Base-by-base conservation (phyloP, 306 rosid genomes). In the Dalbergia cultrata region DNA sequence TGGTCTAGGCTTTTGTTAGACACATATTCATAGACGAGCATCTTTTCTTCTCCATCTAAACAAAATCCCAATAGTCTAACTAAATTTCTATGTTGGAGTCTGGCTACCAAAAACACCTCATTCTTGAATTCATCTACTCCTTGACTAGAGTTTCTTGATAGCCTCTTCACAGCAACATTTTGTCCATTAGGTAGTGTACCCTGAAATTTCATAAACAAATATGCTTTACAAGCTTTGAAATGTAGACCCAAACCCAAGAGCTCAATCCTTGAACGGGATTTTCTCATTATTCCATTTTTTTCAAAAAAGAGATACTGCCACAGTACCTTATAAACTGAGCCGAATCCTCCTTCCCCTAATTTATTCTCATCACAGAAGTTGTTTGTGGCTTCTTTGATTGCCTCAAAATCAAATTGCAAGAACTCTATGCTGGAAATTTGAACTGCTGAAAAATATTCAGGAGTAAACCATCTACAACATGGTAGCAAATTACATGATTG, bases 341-440 rank as follows among this genome's bases (percentile, higher is more conserved):
- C 91, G 76, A 88, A 84, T 75, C 90, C 90, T 41, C 94, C 94
- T 82, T 63, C 84, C 0, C 91, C 94, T 14, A 90, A 65, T 75
- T 80, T 84, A 57, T 84, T 82, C 2, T 84, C 85, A 13, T 44
- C 64, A 4, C 81, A n/a, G 57, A 90, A 90, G 31, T 84, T 86
- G 80, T 76, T 52, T 13, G 90, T 90, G 16, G 91, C 94, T 0
- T 63, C 56, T 52, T n/a, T 59, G 8, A 88, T 72, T 4, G 81
- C 78, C 16, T 39, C 78, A 7, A 83, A 74, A 61, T 85, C 85
- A 73, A 88, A 88, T 76, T 85, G 90, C 82, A 88, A 67, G 5
- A 61, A 80, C n/a, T 84, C 89, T 7, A 39, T 53, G 2, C 31
- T 67, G 4, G 66, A 65, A 56, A 85, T 77, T 65, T 85, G 78